Conservation (phyloP, 257 asterid genomes). For the Anisodus tanguticus region DNA sequence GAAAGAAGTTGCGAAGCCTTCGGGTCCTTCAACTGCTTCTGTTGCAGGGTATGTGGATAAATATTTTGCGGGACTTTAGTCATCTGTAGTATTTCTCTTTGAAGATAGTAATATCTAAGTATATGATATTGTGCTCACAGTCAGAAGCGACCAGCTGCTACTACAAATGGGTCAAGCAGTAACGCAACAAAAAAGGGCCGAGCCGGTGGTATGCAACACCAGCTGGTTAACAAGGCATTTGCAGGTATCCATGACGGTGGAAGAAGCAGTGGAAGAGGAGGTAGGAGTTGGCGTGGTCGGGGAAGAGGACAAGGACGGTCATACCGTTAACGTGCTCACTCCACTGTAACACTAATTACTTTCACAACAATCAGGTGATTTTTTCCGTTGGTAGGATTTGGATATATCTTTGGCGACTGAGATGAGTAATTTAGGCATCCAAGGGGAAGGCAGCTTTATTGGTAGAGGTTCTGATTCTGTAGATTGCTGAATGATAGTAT, state of each 20-base stretch:
- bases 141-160: constrained; percentile 57
- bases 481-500: background rate
- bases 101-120: background rate
- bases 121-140: constrained; percentile 44
- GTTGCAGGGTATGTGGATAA: constrained; percentile 58
- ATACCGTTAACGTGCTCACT: constrained; percentile 37
- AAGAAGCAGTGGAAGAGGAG: constrained; percentile 48
- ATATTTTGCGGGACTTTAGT: background rate
- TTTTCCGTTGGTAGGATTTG: background rate
- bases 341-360: background rate
- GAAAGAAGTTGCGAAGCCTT: constrained; percentile 71
- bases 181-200: constrained; percentile 64
- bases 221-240: constrained; percentile 76
- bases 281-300: constrained; percentile 56
- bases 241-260: constrained; percentile 55
- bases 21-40: constrained; percentile 48
- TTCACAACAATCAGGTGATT: constrained; percentile 7
- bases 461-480: constrained; percentile 5
- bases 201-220: constrained; percentile 64
- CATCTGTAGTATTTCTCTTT: background rate
- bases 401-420: constrained; percentile 8
- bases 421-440: background rate
- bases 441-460: background rate
- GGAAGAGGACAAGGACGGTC: constrained; percentile 68
- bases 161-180: constrained; percentile 52